A percentile compares a stretch with the other conserved stretches of the same genome.
Conservation (phyloP, 805 yeast genomes). For the Debaryomyces maramus region DNA sequence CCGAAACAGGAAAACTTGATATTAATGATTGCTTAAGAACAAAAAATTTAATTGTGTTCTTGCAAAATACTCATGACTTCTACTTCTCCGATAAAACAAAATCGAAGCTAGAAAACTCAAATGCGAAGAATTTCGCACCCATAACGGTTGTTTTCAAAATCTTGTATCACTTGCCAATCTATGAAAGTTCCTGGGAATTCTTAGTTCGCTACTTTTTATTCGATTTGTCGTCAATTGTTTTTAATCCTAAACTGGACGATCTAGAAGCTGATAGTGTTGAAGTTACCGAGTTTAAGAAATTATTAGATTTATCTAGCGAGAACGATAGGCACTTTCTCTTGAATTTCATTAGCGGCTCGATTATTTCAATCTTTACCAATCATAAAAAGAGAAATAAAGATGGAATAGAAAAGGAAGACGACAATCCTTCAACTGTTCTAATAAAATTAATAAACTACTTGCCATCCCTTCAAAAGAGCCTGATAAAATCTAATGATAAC, state of each 20-base stretch:
- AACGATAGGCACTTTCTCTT: slow-evolving; percentile 28
- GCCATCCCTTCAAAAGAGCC: slow-evolving; percentile 20
- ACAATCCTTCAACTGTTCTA: slow-evolving; percentile 15
- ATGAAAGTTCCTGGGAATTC: slow-evolving; percentile 35
- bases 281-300: slow-evolving; percentile 29
- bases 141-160: slow-evolving; percentile 25
- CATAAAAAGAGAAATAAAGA: slow-evolving; percentile 18
- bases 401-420: slow-evolving; percentile 8
- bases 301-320: slow-evolving; percentile 24
- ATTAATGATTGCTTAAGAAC: slow-evolving; percentile 21
- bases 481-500: slow-evolving; percentile 18
- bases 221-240: slow-evolving; percentile 42
- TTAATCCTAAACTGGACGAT: slow-evolving; percentile 12
- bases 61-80: slow-evolving; percentile 10
- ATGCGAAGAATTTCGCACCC: neutral
- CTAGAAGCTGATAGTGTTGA: slow-evolving; percentile 15
- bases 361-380: slow-evolving; percentile 26
- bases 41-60: slow-evolving; percentile 18
- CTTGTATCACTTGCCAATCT: slow-evolving; percentile 34
- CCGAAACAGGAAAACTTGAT: slow-evolving; percentile 17
- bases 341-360: slow-evolving; percentile 42
- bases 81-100: slow-evolving; percentile 4
- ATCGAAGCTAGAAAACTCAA: neutral
- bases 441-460: slow-evolving; percentile 25
- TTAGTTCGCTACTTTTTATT: slow-evolving; percentile 42